phyloP scores from a whole-genome alignment of 164 flowering plant genomes.

The Stephania japonica region DNA sequence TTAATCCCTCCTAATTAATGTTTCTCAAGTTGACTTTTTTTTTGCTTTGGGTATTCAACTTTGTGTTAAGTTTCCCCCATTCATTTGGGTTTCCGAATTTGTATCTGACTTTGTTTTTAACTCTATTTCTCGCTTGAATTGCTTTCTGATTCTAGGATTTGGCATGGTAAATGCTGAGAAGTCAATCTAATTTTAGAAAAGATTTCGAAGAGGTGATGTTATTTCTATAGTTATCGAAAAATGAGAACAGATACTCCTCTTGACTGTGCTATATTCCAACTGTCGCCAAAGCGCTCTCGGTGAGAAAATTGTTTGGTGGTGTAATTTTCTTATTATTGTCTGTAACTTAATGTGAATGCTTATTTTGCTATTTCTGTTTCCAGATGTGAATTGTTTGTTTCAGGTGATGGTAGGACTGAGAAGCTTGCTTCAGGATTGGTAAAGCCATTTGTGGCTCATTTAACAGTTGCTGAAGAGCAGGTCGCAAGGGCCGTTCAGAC shows the following conservation, averaged over 20 bases:
- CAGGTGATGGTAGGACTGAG: constrained; percentile 67
- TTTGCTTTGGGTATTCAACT: too few relatives aligned
- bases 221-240: constrained; percentile 13
- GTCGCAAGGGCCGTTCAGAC: constrained; percentile 53
- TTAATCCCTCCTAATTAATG: too few relatives aligned
- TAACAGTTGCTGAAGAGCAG: constrained; percentile 83
- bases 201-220: constrained; percentile 15
- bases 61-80: too few relatives aligned
- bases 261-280: constrained; percentile 73
- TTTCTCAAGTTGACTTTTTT: too few relatives aligned
- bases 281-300: constrained; percentile 79
- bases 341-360: neutral
- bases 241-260: constrained; percentile 65
- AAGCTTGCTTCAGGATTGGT: constrained; percentile 90
- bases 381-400: constrained; percentile 92
- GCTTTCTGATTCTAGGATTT: constrained; percentile 7
- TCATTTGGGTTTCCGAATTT: constrained; percentile 6
- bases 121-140: constrained; percentile 6
- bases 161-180: constrained; percentile 1
- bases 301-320: constrained; percentile 20
- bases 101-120: constrained; percentile 6
- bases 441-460: constrained; percentile 78
- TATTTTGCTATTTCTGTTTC: constrained; percentile 11
- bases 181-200: constrained; percentile 2
- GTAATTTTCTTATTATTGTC: neutral